Evolutionary conservation across 2,329 filamentous ascomycete genomes (phyloP).

Genomic region (Aspergillus fumigatus): DNA sequence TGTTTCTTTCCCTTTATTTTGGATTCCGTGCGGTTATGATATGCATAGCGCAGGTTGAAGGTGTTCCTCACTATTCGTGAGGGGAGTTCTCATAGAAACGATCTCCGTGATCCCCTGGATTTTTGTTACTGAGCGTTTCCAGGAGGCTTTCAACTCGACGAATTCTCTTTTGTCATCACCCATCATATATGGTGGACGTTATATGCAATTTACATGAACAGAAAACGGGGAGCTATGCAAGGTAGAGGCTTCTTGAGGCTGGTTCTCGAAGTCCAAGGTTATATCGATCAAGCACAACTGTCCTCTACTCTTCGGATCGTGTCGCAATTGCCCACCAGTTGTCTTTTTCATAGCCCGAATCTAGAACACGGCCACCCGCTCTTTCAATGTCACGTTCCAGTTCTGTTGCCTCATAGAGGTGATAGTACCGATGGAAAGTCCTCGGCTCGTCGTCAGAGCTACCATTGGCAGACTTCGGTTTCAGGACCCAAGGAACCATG

Average conservation of each 20-base stretch:
- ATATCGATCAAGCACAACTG: conserved; percentile 11
- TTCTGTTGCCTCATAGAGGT: conserved; percentile 83
- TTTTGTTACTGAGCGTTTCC: neutral
- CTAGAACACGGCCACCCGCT: conserved; percentile 71
- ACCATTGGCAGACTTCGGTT: conserved; percentile 25
- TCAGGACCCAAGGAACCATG: conserved; percentile 91
- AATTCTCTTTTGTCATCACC: conserved; percentile 9
- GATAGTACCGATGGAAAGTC: conserved; percentile 87
- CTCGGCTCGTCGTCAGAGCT: conserved; percentile 26
- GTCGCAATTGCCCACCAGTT: conserved; percentile 90
- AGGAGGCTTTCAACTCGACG: neutral
- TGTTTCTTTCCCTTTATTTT: conserved; percentile 14
- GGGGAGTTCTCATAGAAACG: conserved; percentile 25
- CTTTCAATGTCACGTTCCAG: conserved; percentile 71
- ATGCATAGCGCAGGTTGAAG: conserved; percentile 38
- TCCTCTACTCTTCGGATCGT: conserved; percentile 20
- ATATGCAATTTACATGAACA: conserved; percentile 4
- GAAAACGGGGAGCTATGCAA: conserved; percentile 2
- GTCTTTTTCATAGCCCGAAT: conserved; percentile 88
- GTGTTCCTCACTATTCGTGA: conserved; percentile 30
- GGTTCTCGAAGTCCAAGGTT: conserved; percentile 23
- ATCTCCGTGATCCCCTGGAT: conserved; percentile 3
- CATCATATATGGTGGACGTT: conserved; percentile 10
- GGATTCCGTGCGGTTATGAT: conserved; percentile 27
- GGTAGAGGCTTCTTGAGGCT: conserved; percentile 21